These are phyloP conservation scores for Ustilago esculenta DNA, from an alignment of 1,284 basidiomycete genomes.

Conservation along the genomic window DNA sequence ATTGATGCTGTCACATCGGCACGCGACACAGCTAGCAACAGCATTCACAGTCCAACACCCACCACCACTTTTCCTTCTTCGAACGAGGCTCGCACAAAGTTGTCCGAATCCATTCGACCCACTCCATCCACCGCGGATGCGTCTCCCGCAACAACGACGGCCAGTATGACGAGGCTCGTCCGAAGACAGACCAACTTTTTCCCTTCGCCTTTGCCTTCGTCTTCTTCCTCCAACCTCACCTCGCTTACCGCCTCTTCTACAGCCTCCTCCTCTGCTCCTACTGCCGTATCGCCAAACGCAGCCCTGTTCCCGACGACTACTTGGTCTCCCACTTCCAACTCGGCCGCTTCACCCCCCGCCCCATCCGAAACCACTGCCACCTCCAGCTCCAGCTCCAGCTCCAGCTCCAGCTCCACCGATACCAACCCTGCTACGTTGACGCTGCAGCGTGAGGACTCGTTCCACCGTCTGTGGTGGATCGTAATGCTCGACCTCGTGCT, in stretches of 20 bases:
- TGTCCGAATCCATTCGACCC: too few species aligned
- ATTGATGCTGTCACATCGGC: background rate
- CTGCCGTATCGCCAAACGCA: background rate
- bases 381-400: background rate
- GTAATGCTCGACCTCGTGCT: conserved; percentile 17
- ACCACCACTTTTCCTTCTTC: too few species aligned
- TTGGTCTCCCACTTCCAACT: too few species aligned
- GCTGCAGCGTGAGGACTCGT: conserved; percentile 2
- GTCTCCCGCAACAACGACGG: background rate
- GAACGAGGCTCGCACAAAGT: too few species aligned
- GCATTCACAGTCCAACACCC: too few species aligned
- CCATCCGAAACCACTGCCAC: background rate
- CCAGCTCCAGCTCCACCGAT: background rate
- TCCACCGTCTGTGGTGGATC: conserved; percentile 32
- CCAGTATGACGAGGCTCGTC: conserved; percentile 13
- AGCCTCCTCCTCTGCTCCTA: background rate
- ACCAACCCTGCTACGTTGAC: background rate
- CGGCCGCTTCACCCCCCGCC: too few species aligned
- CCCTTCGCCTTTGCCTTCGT: conserved; percentile 1
- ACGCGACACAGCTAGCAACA: too few species aligned
- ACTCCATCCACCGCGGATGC: background rate
- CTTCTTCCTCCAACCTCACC: background rate
- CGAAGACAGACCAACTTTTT: conserved; percentile 19
- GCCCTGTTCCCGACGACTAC: too few species aligned
- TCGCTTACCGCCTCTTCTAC: too few species aligned